Evolutionary conservation across 73 alveolate genomes (phyloP).

Genomic region (Paramecium octaurelia): DNA sequence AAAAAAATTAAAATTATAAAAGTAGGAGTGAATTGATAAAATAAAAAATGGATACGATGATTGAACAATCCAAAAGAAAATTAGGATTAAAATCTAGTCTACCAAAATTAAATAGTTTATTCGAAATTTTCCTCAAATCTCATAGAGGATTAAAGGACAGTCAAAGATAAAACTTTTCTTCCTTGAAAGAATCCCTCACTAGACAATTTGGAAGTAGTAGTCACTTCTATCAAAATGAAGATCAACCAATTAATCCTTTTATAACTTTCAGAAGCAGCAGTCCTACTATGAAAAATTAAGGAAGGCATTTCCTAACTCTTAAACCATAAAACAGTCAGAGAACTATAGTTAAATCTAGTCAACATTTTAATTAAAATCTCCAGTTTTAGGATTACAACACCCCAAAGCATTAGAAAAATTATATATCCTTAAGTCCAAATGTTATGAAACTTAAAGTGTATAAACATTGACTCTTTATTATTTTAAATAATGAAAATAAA

Average conservation of each 20-base stretch:
- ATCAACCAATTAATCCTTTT: not conserved
- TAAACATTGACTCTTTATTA: not conserved
- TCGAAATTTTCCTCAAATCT: not conserved
- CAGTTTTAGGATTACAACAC: not conserved
- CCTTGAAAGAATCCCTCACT: not conserved
- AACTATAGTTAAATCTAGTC: not conserved
- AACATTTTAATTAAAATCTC: not conserved
- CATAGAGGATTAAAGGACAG: not conserved
- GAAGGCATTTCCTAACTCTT: not conserved
- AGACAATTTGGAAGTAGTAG: not conserved
- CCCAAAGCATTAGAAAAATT: not conserved
- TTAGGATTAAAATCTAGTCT: not conserved
- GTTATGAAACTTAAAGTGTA: not conserved
- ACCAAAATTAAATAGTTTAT: not conserved
- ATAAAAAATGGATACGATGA: not conserved
- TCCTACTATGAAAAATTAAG: not conserved
- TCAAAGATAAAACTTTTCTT: not conserved
- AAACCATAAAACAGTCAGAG: not conserved
- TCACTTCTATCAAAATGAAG: not conserved
- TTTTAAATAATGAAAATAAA: not conserved
- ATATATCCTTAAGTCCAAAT: not conserved
- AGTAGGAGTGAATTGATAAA: not conserved
- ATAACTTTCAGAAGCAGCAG: not conserved
- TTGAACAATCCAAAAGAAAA: not conserved
- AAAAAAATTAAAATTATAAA: not conserved